Evolutionary conservation across 768 basidiomycete genomes (phyloP), one percentile per base, ranked within the genome.

Genomic region (Punctularia strigosozonata): DNA sequence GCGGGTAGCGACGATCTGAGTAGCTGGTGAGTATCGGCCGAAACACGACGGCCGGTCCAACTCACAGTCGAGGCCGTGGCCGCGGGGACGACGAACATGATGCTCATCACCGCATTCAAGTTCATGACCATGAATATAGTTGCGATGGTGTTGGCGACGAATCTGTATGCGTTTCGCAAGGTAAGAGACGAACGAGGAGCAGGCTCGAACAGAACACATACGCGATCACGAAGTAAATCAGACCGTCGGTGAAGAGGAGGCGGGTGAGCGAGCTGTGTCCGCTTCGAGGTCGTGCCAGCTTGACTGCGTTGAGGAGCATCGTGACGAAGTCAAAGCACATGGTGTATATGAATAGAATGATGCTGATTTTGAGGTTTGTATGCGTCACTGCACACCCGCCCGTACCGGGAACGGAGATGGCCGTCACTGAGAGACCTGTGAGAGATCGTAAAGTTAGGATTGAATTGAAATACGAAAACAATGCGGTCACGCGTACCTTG

Each of bases 151-250:
- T 83, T 83, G 15, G 76, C 67, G 50, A 80, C 49, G 60, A 83
- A 83, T 23, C 78, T 81, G 36, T 21, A 3, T 15, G n/a, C 2
- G 46, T 5, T 28, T 25, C 33, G 31, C 53, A 26, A 15, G 19
- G 23, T 24, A 19, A 19, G 22, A 35, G 31, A n/a, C n/a, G n/a
- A n/a, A n/a, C n/a, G n/a, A n/a, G 21, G 20, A 5, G 23, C 14
- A 23, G n/a, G 17, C n/a, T 39, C 20, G 46, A 46, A n/a, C 41
- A 15, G 26, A 30, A 14, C 39, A 64, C 45, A 40, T 68, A 67
- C 18, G 83, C 83, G 36, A 86, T 69, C 44, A 86, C 56, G 60
- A 86, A 86, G 58, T 70, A 86, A 38, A 81, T 73, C 8, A 87
- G 56, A 15, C 82, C 81, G 41, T 85, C 80, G 12, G 66, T 58